phyloP scores from a whole-genome alignment of 495 filamentous ascomycete species.

The Annulohypoxylon bovei region DNA sequence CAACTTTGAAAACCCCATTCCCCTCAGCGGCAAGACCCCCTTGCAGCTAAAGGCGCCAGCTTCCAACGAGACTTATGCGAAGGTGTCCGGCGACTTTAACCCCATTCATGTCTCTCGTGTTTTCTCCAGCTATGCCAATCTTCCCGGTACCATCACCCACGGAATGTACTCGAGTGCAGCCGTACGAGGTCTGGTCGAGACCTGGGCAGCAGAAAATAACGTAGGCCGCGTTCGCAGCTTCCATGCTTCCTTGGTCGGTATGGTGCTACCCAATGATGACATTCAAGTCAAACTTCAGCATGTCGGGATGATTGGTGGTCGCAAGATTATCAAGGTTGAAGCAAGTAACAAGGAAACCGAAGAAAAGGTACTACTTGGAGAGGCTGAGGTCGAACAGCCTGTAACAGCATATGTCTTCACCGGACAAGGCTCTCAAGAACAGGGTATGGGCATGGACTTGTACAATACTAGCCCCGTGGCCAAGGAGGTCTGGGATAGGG shows the following conservation, averaged over 20 bases:
- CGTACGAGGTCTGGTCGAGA: constrained; percentile 97
- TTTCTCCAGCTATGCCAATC: constrained; percentile 92
- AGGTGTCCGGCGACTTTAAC: constrained; percentile 98
- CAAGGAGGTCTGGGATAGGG: constrained; percentile 97
- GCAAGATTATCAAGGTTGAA: constrained; percentile 99
- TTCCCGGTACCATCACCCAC: constrained; percentile 96
- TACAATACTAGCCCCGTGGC: constrained; percentile 92
- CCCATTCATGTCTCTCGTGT: constrained; percentile 98
- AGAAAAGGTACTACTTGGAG: constrained; percentile 92
- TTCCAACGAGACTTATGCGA: constrained; percentile 96
- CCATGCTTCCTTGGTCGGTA: constrained; percentile 92
- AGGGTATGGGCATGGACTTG: constrained; percentile 99
- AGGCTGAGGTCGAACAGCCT: constrained; percentile 99
- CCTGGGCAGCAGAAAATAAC: constrained; percentile 99
- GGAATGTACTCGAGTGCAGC: constrained; percentile 99
- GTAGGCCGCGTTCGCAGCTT: constrained; percentile 96
- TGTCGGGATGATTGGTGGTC: constrained; percentile 95
- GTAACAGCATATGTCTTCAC: constrained; percentile 98
- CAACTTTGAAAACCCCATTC: constrained; percentile 97
- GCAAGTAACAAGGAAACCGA: constrained; percentile 92
- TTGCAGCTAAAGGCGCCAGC: constrained; percentile 89
- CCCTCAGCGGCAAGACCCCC: constrained; percentile 89
- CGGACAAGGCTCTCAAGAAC: constrained; percentile 96
- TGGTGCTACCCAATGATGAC: constrained; percentile 96
- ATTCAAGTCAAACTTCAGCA: constrained; percentile 94